A percentile compares a stretch with the other conserved stretches of the same genome.
These are phyloP conservation scores for Sarocladiaceae sp. DNA, from an alignment of 2,329 filamentous ascomycete genomes.

Conservation along the genomic window DNA sequence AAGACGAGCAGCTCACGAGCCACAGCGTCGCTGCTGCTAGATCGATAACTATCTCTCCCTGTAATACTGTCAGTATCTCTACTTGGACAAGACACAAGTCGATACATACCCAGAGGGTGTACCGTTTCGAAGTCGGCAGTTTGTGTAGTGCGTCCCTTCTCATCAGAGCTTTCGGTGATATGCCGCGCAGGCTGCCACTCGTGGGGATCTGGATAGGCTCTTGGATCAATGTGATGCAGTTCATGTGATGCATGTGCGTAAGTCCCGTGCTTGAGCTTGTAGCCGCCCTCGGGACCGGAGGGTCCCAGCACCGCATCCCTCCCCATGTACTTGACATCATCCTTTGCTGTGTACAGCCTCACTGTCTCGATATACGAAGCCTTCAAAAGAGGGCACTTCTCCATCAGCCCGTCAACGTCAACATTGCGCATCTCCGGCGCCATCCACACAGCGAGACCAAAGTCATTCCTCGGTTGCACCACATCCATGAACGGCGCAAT, in stretches of 20 bases:
- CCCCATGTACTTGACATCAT: conserved; percentile 25
- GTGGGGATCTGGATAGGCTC: conserved; percentile 25
- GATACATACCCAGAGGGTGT: conserved; percentile 26
- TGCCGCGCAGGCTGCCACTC: conserved; percentile 32
- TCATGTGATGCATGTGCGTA: conserved; percentile 29
- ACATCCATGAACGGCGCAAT: conserved; percentile 27
- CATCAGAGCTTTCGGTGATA: conserved; percentile 21
- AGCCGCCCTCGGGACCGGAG: conserved; percentile 18
- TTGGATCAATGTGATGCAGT: conserved; percentile 30
- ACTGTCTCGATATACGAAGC: conserved; percentile 36
- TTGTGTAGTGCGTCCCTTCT: conserved; percentile 18
- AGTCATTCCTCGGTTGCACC: conserved; percentile 30
- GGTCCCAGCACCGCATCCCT: conserved; percentile 27
- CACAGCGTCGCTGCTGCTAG: conserved; percentile 27
- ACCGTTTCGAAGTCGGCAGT: conserved; percentile 22
- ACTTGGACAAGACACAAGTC: too few species aligned
- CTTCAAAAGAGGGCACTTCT: conserved; percentile 32
- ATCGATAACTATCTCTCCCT: conserved; percentile 29
- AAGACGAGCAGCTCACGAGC: conserved; percentile 30
- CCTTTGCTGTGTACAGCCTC: conserved; percentile 31
- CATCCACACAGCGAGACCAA: conserved; percentile 30
- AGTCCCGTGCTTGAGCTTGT: conserved; percentile 27
- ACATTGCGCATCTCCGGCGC: conserved; percentile 27
- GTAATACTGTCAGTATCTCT: conserved; percentile 10
- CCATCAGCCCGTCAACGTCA: conserved; percentile 30